phyloP scores from a whole-genome alignment of 1,139 yeast species.

The Candida gigantensis region DNA sequence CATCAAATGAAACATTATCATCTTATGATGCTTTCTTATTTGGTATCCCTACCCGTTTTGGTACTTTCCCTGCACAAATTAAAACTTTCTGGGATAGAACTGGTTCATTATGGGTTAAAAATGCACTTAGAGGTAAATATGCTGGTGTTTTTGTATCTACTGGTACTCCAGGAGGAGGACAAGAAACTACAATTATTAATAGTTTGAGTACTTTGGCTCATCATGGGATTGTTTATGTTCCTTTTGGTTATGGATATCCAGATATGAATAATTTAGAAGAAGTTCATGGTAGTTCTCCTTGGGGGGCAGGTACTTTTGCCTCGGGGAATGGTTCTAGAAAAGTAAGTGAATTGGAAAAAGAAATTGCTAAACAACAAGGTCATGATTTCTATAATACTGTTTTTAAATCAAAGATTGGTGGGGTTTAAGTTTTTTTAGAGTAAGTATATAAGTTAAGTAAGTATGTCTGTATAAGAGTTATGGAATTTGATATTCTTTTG shows the following conservation, averaged over 20 bases:
- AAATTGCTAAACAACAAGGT: conserved; percentile 37
- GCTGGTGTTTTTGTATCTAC: conserved; percentile 41
- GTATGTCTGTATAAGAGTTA: no score
- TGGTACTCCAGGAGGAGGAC: conserved; percentile 43
- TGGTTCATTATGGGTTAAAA: conserved; percentile 40
- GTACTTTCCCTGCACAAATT: conserved; percentile 41
- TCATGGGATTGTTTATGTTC: conserved; percentile 41
- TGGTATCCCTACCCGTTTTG: conserved; percentile 43
- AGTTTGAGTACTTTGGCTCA: conserved; percentile 35
- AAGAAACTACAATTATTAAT: conserved; percentile 37
- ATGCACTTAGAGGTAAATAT: conserved; percentile 38
- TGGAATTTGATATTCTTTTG: no score
- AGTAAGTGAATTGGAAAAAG: conserved; percentile 35
- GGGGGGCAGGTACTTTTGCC: conserved; percentile 46
- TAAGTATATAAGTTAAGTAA: no score
- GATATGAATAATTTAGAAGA: conserved; percentile 30
- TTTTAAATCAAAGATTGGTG: background rate
- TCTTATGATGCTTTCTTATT: conserved; percentile 39
- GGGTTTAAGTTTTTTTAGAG: no score
- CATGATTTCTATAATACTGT: conserved; percentile 24
- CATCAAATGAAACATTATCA: conserved; percentile 31
- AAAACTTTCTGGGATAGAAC: conserved; percentile 42
- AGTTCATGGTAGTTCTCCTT: conserved; percentile 43
- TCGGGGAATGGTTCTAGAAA: conserved; percentile 39
- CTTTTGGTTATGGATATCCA: conserved; percentile 38